Percentiles rank a stretch among this genome's conserved stretches.
Conservation (phyloP, 495 filamentous ascomycete species). For the Chlorociboria aeruginascens region DNA sequence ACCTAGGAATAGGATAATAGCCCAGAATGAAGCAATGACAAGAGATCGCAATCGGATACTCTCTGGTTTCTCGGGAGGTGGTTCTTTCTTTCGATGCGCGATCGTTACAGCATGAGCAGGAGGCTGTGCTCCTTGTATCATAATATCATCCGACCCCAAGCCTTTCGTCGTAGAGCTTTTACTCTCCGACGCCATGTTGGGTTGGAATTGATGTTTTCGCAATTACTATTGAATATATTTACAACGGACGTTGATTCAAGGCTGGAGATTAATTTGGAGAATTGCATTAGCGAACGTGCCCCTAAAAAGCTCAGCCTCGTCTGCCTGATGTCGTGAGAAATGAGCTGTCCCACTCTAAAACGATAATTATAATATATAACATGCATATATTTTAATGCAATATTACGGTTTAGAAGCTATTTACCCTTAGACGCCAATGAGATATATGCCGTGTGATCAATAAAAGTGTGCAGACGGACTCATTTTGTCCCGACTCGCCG, state of each 20-base stretch:
- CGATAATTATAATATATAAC: too few species aligned
- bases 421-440: too few species aligned
- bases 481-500: too few species aligned
- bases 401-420: too few species aligned
- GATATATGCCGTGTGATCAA: too few species aligned
- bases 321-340: too few species aligned
- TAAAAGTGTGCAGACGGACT: too few species aligned
- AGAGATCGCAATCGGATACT: constrained; percentile 52
- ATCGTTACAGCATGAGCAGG: constrained; percentile 15
- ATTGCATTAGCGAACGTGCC: too few species aligned
- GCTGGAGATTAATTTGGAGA: neutral
- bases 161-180: neutral
- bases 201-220: constrained; percentile 7
- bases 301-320: too few species aligned
- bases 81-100: constrained; percentile 28
- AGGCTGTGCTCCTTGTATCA: neutral
- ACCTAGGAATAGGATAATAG: constrained; percentile 70
- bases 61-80: constrained; percentile 64
- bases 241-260: constrained; percentile 1
- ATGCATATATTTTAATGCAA: too few species aligned
- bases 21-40: constrained; percentile 87
- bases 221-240: constrained; percentile 1
- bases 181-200: constrained; percentile 1
- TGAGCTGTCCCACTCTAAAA: too few species aligned
- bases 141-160: neutral